Conservation (phyloP, 2,329 filamentous ascomycete genomes). For the Cyphellophora europaea region DNA sequence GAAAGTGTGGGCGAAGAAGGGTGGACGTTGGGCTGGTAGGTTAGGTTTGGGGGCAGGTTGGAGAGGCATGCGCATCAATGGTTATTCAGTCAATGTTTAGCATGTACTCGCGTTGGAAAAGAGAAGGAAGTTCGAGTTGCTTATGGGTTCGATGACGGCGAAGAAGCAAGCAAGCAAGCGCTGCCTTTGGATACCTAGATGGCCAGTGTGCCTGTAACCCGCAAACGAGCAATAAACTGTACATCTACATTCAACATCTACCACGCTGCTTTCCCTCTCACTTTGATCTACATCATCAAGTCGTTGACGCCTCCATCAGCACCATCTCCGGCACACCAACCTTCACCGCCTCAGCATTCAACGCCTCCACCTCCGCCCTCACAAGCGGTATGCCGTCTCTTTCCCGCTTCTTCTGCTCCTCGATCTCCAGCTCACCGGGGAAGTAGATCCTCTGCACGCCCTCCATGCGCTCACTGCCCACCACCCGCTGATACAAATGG, state of each 20-base stretch:
- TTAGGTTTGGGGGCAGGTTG: no score
- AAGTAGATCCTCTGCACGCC: constrained; percentile 49
- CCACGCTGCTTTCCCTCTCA: no score
- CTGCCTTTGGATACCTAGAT: no score
- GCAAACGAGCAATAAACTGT: no score
- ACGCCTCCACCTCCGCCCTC: constrained; percentile 36
- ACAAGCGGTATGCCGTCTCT: constrained; percentile 40
- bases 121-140: no score
- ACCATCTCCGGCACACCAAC: constrained; percentile 23
- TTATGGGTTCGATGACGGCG: no score
- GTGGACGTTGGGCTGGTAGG: constrained; percentile 36
- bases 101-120: no score
- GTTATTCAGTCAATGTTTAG: constrained; percentile 18
- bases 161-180: no score
- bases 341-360: constrained; percentile 40
- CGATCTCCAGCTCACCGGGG: constrained; percentile 48
- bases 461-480: constrained; percentile 41
- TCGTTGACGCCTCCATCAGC: no score
- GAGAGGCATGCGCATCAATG: constrained; percentile 14
- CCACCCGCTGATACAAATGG: constrained; percentile 46
- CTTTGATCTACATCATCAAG: no score
- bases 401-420: constrained; percentile 31
- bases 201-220: no score
- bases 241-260: no score
- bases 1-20: constrained; percentile 58